phyloP scores from a whole-genome alignment of 805 yeast genomes.

The Candida ponderosae region DNA sequence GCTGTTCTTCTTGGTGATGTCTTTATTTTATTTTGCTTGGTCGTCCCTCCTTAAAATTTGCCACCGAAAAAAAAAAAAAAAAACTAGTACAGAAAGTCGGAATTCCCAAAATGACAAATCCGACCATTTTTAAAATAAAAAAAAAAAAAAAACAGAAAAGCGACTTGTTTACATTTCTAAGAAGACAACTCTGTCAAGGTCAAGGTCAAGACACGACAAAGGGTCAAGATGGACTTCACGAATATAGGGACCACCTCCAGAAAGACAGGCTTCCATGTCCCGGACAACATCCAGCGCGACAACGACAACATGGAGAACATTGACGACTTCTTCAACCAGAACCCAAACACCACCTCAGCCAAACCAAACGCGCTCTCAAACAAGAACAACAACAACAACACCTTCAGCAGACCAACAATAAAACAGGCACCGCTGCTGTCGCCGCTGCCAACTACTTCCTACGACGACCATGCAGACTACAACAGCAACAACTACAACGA shows the following conservation, averaged over 20 bases:
- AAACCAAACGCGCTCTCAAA: not conserved
- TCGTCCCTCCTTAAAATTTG: no score
- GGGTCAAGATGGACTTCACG: conserved; percentile 28
- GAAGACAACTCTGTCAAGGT: no score
- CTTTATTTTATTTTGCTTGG: no score
- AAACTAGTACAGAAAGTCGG: no score
- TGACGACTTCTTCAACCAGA: conserved; percentile 60
- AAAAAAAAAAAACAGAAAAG: not conserved
- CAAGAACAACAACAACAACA: not conserved
- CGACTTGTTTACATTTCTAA: not conserved
- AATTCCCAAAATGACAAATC: not conserved
- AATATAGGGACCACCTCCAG: conserved; percentile 55
- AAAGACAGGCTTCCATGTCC: conserved; percentile 54
- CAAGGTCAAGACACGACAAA: no score
- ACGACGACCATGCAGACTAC: conserved; percentile 6
- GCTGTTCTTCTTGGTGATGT: not conserved
- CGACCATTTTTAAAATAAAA: not conserved
- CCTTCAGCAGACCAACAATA: conserved; percentile 5
- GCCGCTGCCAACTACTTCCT: conserved; percentile 3
- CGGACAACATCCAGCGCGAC: conserved; percentile 40
- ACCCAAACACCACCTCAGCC: conserved; percentile 16
- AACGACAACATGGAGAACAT: conserved; percentile 60
- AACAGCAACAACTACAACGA: conserved; percentile 7
- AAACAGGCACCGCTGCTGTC: conserved; percentile 11
- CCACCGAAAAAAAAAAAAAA: no score